A percentile compares a stretch with the other conserved stretches of the same genome.
phyloP scores from a whole-genome alignment of 2,329 filamentous ascomycete species.

The Emericellopsis cladophorae region DNA sequence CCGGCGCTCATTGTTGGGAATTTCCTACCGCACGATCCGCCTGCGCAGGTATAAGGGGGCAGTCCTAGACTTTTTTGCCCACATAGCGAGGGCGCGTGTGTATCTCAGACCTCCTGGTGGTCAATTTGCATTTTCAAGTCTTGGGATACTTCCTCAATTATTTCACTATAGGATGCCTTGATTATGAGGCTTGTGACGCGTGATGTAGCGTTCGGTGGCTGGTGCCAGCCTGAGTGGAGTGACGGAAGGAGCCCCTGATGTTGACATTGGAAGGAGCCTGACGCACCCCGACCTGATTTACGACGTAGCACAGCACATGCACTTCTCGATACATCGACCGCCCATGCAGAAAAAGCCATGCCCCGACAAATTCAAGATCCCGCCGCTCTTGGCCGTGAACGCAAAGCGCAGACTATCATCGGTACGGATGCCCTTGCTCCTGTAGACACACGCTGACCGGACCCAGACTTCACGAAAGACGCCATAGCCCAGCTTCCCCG shows the following conservation, averaged over 20 bases:
- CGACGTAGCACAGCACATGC: no score
- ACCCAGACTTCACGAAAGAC: conserved; percentile 13
- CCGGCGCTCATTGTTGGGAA: conserved; percentile 94
- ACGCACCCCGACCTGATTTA: no score
- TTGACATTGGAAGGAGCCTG: background rate
- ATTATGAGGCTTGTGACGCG: no score
- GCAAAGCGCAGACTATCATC: conserved; percentile 10
- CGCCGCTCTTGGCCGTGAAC: conserved; percentile 7
- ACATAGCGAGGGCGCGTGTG: background rate
- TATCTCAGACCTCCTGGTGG: background rate
- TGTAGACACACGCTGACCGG: background rate
- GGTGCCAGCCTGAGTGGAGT: background rate
- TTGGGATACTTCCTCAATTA: background rate
- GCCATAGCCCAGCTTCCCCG: conserved; percentile 12
- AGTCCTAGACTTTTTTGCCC: background rate
- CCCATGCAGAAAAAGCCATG: no score
- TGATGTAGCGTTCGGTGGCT: no score
- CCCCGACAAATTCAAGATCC: conserved; percentile 2
- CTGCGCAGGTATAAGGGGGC: conserved; percentile 4
- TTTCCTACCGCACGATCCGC: conserved; percentile 75
- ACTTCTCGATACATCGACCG: no score
- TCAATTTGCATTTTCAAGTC: background rate
- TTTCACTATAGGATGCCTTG: background rate
- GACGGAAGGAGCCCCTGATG: background rate
- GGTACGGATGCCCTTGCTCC: conserved; percentile 6